Evolutionary conservation across 1,284 basidiomycete species (phyloP), one percentile per base, ranked within the genome.

Genomic region (Rhodofomes roseus): DNA sequence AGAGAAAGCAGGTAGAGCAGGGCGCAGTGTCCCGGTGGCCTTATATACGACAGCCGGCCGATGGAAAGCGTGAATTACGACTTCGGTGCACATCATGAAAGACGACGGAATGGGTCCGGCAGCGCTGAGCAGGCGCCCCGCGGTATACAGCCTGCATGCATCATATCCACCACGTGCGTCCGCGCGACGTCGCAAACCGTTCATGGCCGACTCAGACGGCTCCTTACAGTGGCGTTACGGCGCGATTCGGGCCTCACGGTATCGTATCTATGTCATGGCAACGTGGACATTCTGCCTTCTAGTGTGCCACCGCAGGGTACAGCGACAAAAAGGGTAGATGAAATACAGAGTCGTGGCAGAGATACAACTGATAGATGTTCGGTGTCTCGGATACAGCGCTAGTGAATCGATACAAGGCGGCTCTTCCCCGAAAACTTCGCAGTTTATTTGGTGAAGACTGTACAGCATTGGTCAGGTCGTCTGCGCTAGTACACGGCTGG

Each of bases 401-500:
- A 48, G 7, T 39, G 29, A 25, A 52, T 52, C 50, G n/a, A 52
- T 52, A 34, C 29, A 31, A 29, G 12, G 44, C 23, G 46, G 46
- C 22, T 29, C 27, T 7, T 14, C 27, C 25, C 46, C 25, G 25
- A 16, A 16, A 48, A 25, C 25, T 48, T 48, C 14, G 46, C 44
- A 27, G 27, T 27, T 63, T 52, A 66, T 55, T 65, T 78, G 20
- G 78, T 79, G 66, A 78, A 79, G 67, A 78, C 77, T 79, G 41
- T 12, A 56, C 12, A 27, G n/a, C 22, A 37, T 50, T 14, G 44
- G 41, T 56, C 14, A 60, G 44, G 41, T 34, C 23, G 1, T 16
- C 44, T 20, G 12, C 29, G 23, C 23, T 44, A 36, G 40, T 43
- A 12, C 12, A 2, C 36, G 16, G 51, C 22, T 53, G 11, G 37